phyloP scores from a whole-genome alignment of 2,329 filamentous ascomycete genomes.

The Knufia petricola region DNA sequence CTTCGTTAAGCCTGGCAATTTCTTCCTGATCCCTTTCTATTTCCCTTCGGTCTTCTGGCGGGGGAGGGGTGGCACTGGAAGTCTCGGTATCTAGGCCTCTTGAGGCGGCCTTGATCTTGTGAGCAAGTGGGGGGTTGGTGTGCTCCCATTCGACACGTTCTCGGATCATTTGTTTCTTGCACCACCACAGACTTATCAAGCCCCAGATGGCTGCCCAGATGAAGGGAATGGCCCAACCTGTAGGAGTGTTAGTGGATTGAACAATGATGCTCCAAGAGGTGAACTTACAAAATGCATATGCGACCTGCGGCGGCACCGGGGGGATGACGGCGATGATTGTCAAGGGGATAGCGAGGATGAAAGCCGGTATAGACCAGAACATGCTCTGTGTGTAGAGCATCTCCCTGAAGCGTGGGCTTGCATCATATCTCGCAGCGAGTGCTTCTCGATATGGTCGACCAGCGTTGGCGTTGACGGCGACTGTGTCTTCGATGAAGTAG shows the following conservation, averaged over 20 bases:
- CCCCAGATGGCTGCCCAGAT: conserved; percentile 36
- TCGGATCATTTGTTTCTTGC: conserved; percentile 35
- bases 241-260: not conserved
- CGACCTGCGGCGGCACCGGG: conserved; percentile 38
- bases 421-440: conserved; percentile 43
- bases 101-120: not conserved
- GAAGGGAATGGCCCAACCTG: conserved; percentile 37
- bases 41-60: not conserved
- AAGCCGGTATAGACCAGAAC: conserved; percentile 47
- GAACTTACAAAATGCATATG: conserved; percentile 32
- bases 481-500: conserved; percentile 58
- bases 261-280: not conserved
- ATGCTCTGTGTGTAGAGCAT: conserved; percentile 47
- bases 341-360: conserved; percentile 39
- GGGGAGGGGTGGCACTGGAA: not conserved
- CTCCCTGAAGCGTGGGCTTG: conserved; percentile 44
- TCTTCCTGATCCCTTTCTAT: not conserved
- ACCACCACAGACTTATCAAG: conserved; percentile 38
- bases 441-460: conserved; percentile 45
- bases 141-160: conserved; percentile 35
- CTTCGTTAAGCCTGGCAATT: too few species aligned
- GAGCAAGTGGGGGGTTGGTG: conserved; percentile 11
- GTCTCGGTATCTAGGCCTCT: not conserved
- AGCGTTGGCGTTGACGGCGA: conserved; percentile 56
- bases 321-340: conserved; percentile 39